These are phyloP conservation scores for Malus hybrid DNA, from an alignment of 331 rosid species.

Conservation along the genomic window DNA sequence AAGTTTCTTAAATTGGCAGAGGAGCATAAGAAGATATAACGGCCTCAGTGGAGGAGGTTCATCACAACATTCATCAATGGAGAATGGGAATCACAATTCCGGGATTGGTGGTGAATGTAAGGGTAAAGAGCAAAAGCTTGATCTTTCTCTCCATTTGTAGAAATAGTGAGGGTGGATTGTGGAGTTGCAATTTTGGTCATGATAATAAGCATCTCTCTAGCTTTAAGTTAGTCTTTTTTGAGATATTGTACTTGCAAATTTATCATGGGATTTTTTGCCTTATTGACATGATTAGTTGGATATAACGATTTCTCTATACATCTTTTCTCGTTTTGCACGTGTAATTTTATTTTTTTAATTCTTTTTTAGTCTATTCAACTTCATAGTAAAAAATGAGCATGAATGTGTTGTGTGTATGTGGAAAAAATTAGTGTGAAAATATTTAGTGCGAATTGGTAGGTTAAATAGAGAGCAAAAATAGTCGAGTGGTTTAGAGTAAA, in stretches of 20 bases:
- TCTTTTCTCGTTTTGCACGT: no score
- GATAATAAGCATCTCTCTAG: background rate
- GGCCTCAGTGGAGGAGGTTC: conserved; percentile 17
- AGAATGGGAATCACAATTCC: conserved; percentile 6
- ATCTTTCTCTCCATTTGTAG: conserved; percentile 80
- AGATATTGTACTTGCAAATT: background rate
- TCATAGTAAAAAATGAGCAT: no score
- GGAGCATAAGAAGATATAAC: conserved; percentile 25
- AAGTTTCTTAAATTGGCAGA: conserved; percentile 39
- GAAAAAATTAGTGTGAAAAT: no score
- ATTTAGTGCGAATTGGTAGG: no score
- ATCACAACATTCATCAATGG: conserved; percentile 20
- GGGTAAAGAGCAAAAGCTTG: conserved; percentile 51
- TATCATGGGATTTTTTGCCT: background rate
- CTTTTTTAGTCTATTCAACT: no score
- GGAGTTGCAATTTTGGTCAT: background rate
- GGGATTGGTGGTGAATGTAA: conserved; percentile 15
- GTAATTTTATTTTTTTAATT: no score
- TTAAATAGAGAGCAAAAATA: background rate
- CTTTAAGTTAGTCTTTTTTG: background rate
- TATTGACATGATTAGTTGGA: background rate
- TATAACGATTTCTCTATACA: background rate
- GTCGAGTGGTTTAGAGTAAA: no score
- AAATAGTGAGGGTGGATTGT: background rate
- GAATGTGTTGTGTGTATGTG: no score